phyloP scores from a whole-genome alignment of 345 rosid species.

The Raphanus sativus region DNA sequence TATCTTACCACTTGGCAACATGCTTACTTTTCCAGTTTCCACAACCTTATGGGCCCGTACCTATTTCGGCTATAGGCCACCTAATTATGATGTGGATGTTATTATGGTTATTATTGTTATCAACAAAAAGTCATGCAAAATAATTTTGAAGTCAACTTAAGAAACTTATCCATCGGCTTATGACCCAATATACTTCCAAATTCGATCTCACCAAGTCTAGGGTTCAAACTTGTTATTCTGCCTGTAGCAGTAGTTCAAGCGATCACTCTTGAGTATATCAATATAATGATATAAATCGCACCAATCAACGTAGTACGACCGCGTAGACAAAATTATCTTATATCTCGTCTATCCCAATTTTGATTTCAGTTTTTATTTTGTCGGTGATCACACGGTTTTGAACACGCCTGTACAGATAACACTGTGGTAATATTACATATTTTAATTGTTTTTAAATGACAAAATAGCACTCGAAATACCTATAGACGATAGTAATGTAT shows the following conservation, averaged over 20 bases:
- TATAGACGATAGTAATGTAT: background rate
- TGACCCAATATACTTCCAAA: background rate
- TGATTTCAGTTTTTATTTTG: background rate
- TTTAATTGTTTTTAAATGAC: too few relatives aligned
- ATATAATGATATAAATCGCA: background rate
- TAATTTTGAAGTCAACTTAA: background rate
- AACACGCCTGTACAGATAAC: background rate
- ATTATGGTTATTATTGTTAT: background rate
- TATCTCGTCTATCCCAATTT: background rate
- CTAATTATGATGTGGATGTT: background rate
- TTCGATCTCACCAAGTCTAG: background rate
- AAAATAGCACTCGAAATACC: too few relatives aligned
- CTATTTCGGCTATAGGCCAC: background rate
- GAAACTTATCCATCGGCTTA: background rate
- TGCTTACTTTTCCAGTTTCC: conserved; percentile 27
- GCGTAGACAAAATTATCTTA: background rate
- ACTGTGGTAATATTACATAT: background rate
- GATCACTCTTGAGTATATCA: background rate
- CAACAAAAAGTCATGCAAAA: background rate
- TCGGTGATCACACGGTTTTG: background rate
- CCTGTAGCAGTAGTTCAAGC: background rate
- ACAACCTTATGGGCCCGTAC: conserved; percentile 11
- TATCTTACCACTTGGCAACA: conserved; percentile 9
- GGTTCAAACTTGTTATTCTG: background rate
- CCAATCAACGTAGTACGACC: background rate